These are phyloP conservation scores for Mucor racemosus DNA, from an alignment of 371 early-diverging fungal species.

Conservation along the genomic window DNA sequence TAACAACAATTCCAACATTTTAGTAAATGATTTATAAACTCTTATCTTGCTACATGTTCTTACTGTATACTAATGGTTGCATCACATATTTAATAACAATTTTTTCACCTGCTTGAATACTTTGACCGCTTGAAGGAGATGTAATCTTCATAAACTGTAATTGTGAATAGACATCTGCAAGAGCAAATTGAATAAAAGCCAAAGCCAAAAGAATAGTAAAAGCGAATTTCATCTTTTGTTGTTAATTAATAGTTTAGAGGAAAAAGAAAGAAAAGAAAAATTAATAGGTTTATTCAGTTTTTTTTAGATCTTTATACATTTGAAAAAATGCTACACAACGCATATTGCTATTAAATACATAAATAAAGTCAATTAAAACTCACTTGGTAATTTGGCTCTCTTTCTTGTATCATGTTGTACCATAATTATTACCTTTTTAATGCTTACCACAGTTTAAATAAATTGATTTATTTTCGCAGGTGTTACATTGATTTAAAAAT, in stretches of 20 bases:
- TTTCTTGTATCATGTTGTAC: not conserved
- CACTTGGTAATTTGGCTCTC: not conserved
- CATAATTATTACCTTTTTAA: slow-evolving; percentile 3
- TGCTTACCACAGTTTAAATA: not conserved
- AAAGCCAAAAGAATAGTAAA: slow-evolving; percentile 11
- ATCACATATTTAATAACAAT: slow-evolving; percentile 48
- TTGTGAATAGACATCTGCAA: slow-evolving; percentile 49
- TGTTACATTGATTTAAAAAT: not conserved
- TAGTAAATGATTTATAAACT: too few relatives aligned
- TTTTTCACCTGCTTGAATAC: slow-evolving; percentile 42
- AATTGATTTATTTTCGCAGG: not conserved
- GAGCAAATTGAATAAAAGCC: slow-evolving; percentile 27
- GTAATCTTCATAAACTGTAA: slow-evolving; percentile 54
- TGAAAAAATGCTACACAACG: not conserved
- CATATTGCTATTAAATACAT: not conserved
- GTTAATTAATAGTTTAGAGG: not conserved
- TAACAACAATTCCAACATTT: not conserved
- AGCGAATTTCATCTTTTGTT: not conserved
- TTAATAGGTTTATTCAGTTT: not conserved
- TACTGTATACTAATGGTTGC: slow-evolving; percentile 53
- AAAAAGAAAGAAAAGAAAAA: not conserved
- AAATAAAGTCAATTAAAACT: not conserved
- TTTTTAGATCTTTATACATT: slow-evolving; percentile 1
- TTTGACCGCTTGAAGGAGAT: slow-evolving; percentile 45
- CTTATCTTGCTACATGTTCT: not conserved